Evolutionary conservation across 495 filamentous ascomycete genomes (phyloP), one percentile per base, ranked within the genome.

Genomic region (Aspergillus bertholletiae): DNA sequence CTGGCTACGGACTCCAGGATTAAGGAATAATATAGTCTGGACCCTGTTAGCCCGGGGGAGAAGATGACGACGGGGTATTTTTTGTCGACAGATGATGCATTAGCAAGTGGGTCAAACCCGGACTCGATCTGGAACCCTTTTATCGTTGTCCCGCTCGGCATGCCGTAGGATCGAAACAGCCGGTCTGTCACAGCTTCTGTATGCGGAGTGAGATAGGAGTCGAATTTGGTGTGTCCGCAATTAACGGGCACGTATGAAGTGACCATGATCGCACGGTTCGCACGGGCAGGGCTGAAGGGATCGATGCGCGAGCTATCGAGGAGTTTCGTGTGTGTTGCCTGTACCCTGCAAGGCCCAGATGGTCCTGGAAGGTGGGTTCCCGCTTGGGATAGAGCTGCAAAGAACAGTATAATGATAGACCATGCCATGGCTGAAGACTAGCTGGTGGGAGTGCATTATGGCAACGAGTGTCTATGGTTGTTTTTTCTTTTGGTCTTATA

Each of bases 1-100:
- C 74, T 78, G 7, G 80, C 78, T 18, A 82, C 64, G 70, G 65
- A 4, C 46, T 71, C 59, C n/a, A 67, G 59, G 17, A 73, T 55
- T 24, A 62, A 65, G 8, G 62, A 72, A 59, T 83, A 80, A 7
- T 73, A 17, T 5, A 66, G 40, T 18, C 74, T 60, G 5, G 69
- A 61, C 8, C 50, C 46, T 1, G 63, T 59, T 8, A 63, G 48
- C n/a, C 63, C 76, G n/a, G 71, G 71, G 2, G 64, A 72, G 57
- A 81, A 71, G 24, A 80, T 39, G 8, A 80, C 41, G 1, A 76
- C 34, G 20, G 53, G 41, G 49, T 59, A 21, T 32, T 9, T 12
- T 12, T 32, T 32, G 30, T 32, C 30, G 2, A 2, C 9, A 32
- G 7, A 12, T 12, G 2, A 32, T 3, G 9, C 13, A 12, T 32